Evolutionary conservation across 169 alveolate species (phyloP).

Genomic region (Plasmodium vinckei): DNA sequence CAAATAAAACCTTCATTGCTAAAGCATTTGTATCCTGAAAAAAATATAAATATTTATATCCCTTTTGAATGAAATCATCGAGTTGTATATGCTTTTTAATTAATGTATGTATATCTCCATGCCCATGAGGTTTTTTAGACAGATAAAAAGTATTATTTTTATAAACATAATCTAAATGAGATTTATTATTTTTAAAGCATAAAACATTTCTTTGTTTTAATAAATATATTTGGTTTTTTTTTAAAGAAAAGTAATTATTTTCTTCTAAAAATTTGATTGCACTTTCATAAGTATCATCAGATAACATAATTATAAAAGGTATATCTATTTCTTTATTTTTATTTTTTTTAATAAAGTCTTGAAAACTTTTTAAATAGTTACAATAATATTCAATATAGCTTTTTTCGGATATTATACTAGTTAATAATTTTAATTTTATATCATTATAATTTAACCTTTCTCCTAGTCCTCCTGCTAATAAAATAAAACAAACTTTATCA

Average conservation of each 20-base stretch:
- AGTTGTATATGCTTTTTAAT: slow-evolving; percentile 85
- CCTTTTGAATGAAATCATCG: slow-evolving; percentile 83
- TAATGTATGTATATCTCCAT: slow-evolving; percentile 94
- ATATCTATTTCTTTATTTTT: slow-evolving; percentile 75
- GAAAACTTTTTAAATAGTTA: slow-evolving; percentile 85
- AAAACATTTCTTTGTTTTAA: slow-evolving; percentile 93
- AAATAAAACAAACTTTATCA: slow-evolving; percentile 88
- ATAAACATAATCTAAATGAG: slow-evolving; percentile 85
- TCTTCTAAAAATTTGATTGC: slow-evolving; percentile 86
- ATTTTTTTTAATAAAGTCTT: slow-evolving; percentile 81
- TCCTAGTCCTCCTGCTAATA: slow-evolving; percentile 96
- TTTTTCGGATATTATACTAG: slow-evolving; percentile 83
- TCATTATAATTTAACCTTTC: slow-evolving; percentile 93
- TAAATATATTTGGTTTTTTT: slow-evolving; percentile 84
- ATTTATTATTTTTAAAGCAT: slow-evolving; percentile 91
- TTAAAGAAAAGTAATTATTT: slow-evolving; percentile 88
- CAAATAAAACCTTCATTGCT: slow-evolving; percentile 88
- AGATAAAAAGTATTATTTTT: slow-evolving; percentile 81
- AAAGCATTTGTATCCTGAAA: slow-evolving; percentile 94
- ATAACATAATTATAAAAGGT: slow-evolving; percentile 93
- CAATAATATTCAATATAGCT: slow-evolving; percentile 89
- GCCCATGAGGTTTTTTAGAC: slow-evolving; percentile 94
- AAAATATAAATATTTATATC: slow-evolving; percentile 90
- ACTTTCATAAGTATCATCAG: slow-evolving; percentile 92
- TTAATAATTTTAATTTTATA: slow-evolving; percentile 92